Evolutionary conservation across 2,329 filamentous ascomycete genomes (phyloP).

Genomic region (Plenodomus lindquistii): DNA sequence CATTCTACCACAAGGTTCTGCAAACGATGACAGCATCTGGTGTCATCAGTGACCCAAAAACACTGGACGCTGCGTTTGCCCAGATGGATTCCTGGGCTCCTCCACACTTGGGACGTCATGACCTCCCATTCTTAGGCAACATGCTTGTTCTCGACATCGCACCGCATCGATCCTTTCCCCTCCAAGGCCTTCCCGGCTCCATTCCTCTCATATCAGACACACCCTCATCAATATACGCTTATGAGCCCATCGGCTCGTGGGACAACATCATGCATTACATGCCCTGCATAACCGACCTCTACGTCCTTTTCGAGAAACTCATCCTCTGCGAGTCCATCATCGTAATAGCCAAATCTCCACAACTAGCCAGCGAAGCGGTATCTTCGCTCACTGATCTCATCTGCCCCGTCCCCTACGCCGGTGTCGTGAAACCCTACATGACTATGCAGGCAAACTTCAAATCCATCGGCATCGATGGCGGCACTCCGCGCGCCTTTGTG

Average conservation of each 20-base stretch:
- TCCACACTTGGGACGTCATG: constrained; percentile 42
- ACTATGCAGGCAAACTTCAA: constrained; percentile 50
- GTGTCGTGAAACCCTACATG: constrained; percentile 46
- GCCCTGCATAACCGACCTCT: constrained; percentile 47
- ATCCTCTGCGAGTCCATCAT: constrained; percentile 47
- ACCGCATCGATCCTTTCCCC: constrained; percentile 46
- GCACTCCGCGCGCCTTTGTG: constrained; percentile 44
- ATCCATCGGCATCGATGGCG: constrained; percentile 46
- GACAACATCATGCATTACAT: constrained; percentile 45
- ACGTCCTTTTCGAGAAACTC: constrained; percentile 47
- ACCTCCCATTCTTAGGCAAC: constrained; percentile 46
- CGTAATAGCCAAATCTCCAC: constrained; percentile 48
- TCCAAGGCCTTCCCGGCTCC: constrained; percentile 43
- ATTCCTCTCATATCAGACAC: constrained; percentile 37
- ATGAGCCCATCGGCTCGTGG: constrained; percentile 47
- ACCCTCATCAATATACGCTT: constrained; percentile 43
- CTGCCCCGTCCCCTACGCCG: constrained; percentile 47
- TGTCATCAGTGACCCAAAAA: constrained; percentile 45
- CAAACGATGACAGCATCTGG: constrained; percentile 43
- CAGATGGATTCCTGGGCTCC: constrained; percentile 45
- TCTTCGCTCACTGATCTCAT: constrained; percentile 47
- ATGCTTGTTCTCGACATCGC: constrained; percentile 45
- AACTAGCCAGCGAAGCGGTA: constrained; percentile 46
- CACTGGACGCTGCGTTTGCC: constrained; percentile 42
- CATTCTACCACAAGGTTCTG: constrained; percentile 42